Percentiles rank a stretch among this genome's conserved stretches.
Conservation (phyloP, 306 rosid species). For the Lathyrus aphaca region DNA sequence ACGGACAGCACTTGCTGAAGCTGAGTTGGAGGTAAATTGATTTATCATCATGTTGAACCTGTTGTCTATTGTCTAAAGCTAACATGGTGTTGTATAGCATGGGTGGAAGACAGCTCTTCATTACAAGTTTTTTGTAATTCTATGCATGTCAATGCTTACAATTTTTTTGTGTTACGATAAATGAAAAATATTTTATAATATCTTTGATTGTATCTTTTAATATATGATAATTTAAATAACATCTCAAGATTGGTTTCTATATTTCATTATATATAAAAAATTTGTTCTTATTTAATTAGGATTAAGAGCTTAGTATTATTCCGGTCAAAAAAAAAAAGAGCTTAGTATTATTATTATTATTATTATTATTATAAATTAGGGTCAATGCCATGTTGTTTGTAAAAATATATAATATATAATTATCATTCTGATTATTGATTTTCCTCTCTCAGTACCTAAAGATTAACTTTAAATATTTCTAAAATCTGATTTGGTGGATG, state of each 20-base stretch:
- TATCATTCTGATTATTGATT: background rate
- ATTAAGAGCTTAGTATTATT: background rate
- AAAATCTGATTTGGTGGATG: conserved; percentile 23
- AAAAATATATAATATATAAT: background rate
- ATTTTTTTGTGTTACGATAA: conserved; percentile 12
- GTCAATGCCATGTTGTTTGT: background rate
- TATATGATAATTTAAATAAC: background rate
- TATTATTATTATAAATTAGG: no score
- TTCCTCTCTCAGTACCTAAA: background rate
- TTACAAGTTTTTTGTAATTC: conserved; percentile 4
- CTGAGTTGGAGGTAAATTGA: conserved; percentile 86
- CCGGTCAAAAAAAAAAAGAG: no score
- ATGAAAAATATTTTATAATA: conserved; percentile 16
- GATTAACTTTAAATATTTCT: conserved; percentile 20
- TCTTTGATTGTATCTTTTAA: background rate
- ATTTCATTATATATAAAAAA: background rate
- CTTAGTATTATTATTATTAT: background rate
- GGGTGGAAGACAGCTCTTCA: background rate
- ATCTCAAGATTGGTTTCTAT: background rate
- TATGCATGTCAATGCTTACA: background rate
- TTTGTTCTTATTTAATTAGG: background rate
- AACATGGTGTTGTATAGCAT: conserved; percentile 26
- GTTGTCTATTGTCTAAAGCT: background rate
- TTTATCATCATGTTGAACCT: conserved; percentile 16
- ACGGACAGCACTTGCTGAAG: conserved; percentile 99